phyloP scores from a whole-genome alignment of 225 moss, liverwort and hornwort genomes.

The Thuidium tamariscinum region DNA sequence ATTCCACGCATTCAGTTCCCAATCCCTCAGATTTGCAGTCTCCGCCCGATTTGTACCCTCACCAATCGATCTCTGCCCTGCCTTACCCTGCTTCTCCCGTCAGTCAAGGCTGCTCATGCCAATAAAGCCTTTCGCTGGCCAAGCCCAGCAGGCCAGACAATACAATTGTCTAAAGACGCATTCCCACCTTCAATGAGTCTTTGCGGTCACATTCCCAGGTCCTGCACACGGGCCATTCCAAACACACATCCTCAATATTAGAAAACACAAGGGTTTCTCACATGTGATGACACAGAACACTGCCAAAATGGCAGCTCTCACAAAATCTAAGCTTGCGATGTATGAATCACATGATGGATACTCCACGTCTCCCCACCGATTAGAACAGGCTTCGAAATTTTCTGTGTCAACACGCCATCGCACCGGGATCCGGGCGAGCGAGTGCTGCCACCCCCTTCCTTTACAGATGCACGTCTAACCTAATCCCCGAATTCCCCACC shows the following conservation, averaged over 20 bases:
- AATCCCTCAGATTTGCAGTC: background rate
- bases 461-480: background rate
- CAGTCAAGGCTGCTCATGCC: background rate
- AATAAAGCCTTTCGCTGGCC: background rate
- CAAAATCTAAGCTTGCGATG: background rate
- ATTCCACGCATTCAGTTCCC: background rate
- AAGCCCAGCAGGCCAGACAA: too few relatives aligned
- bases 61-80: background rate
- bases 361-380: background rate
- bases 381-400: background rate
- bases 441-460: background rate
- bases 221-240: background rate
- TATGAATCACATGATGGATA: background rate
- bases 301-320: background rate
- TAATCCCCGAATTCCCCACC: background rate
- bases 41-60: background rate
- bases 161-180: background rate
- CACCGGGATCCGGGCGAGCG: background rate
- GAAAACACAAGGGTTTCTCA: background rate
- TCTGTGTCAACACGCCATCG: background rate
- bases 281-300: background rate
- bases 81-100: background rate
- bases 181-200: background rate
- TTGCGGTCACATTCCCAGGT: background rate
- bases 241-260: background rate